Base-by-base conservation (phyloP, 2,329 filamentous ascomycete genomes). In the Aspergillus ochraceus region DNA sequence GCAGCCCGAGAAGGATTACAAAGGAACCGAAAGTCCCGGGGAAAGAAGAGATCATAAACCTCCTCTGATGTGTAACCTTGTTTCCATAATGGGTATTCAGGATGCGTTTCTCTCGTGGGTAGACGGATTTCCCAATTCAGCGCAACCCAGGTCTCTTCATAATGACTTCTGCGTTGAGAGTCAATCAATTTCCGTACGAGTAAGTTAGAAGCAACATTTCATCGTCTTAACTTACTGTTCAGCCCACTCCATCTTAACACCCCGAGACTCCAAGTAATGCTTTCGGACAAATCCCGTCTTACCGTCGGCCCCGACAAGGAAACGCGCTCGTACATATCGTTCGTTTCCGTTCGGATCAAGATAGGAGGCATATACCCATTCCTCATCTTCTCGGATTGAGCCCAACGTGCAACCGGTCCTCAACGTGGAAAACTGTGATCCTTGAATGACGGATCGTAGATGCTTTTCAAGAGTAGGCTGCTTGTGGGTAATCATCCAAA, bases 21-120 rank as follows among this genome's bases (percentile, higher is more conserved):
- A 53, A 77, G 74, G 58, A 83, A 83, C 14, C 78, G 76, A 63
- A 79, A 81, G 1, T 74, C 71, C 4, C 42, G 61, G 0, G 81
- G 81, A 66, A 79, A 84, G 64, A 81, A 83, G 0, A 77, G 59
- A 56, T 83, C 77, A 57, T 82, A 82, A 0, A 83, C 79, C 20
- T 80, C 62, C 52, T 80, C 71, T 4, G 81, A 79, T 0, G 73
- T 76, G 60, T 79, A 80, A 6, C 79, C 80, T 0, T 79, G 65
- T 4, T 74, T 60, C 81, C 81, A 84, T 2, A 83, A 68, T 0
- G 80, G 79, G 54, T 83, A 82, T 0, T 75, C 64, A 0, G 81
- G 81, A 63, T 84, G 82, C 0, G 78, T 76, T 29, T 80, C 63
- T 6, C 71, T 74, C 0, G 78, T 83, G 0, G 81, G 81, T 0